phyloP scores from a whole-genome alignment of 164 flowering plant genomes.

The Stephania cephalantha region DNA sequence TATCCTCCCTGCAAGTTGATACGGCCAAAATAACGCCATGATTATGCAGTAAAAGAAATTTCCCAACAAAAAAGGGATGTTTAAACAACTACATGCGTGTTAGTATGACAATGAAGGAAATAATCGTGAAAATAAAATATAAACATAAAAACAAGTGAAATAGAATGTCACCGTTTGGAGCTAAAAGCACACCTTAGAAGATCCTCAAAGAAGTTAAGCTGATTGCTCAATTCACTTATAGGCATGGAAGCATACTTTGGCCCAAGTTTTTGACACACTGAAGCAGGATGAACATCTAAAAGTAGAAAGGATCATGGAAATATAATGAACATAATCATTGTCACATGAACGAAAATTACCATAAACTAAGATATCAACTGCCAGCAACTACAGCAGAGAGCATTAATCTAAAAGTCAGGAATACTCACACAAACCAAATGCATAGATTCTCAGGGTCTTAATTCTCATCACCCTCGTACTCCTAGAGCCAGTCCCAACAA shows the following conservation, averaged over 20 bases:
- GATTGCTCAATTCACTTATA: conserved; percentile 44
- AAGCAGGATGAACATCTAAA: conserved; percentile 73
- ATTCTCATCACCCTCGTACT: conserved; percentile 68
- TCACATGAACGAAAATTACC: neutral
- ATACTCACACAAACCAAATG: conserved; percentile 92
- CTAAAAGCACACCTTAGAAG: conserved; percentile 63
- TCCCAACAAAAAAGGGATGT: neutral
- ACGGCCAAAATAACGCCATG: neutral
- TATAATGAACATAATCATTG: neutral
- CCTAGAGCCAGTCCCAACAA: conserved; percentile 93
- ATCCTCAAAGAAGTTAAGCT: conserved; percentile 64
- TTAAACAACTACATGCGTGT: neutral
- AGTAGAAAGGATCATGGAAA: conserved; percentile 2
- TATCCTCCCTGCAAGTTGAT: conserved; percentile 68
- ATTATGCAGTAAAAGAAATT: neutral
- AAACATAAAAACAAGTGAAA: neutral
- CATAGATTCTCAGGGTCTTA: conserved; percentile 79
- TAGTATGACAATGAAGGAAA: neutral
- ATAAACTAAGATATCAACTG: neutral
- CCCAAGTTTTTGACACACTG: conserved; percentile 76
- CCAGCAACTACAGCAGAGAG: neutral
- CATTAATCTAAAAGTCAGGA: conserved; percentile 1
- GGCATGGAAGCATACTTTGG: conserved; percentile 75
- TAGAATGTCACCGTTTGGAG: neutral
- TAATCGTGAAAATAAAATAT: neutral